phyloP scores from a whole-genome alignment of 108 stramenopile species.

The Seminavis robusta region DNA sequence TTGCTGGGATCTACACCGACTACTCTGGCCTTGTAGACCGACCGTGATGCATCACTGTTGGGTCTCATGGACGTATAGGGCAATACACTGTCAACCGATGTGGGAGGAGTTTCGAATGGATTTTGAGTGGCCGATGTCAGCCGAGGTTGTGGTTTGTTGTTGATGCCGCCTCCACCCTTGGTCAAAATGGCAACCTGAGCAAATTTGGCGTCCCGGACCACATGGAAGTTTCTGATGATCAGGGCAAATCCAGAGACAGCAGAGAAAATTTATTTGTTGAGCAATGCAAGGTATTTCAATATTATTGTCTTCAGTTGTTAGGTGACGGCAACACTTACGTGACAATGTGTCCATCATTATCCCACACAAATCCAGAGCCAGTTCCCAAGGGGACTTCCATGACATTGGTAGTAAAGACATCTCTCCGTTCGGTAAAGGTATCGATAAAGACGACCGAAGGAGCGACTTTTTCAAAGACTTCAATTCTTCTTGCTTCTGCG shows the following conservation, averaged over 20 bases:
- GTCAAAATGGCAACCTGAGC: conserved; percentile 63
- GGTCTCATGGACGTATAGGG: conserved; percentile 13
- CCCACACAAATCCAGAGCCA: conserved; percentile 91
- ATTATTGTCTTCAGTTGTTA: too few species aligned
- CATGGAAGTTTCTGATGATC: conserved; percentile 67
- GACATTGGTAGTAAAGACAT: conserved; percentile 69
- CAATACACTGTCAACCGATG: conserved; percentile 7
- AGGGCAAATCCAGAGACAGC: neutral
- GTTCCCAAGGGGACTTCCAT: conserved; percentile 84
- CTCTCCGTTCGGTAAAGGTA: conserved; percentile 65
- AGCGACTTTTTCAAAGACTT: conserved; percentile 64
- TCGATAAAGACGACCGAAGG: conserved; percentile 81
- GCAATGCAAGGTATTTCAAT: neutral
- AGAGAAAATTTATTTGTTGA: neutral
- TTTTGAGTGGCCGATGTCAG: neutral
- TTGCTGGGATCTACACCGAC: conserved; percentile 91
- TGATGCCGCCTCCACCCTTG: neutral
- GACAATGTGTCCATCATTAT: conserved; percentile 73
- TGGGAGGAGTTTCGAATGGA: neutral
- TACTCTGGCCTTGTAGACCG: conserved; percentile 72
- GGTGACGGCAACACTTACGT: too few species aligned
- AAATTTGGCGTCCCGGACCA: conserved; percentile 74
- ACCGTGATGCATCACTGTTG: conserved; percentile 21
- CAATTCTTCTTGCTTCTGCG: conserved; percentile 57
- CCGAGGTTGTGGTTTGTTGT: neutral